Percentiles rank a stretch among this genome's conserved stretches.
Conservation (phyloP, 163 green algal species). For the Chlamydomonas reinhardtii region DNA sequence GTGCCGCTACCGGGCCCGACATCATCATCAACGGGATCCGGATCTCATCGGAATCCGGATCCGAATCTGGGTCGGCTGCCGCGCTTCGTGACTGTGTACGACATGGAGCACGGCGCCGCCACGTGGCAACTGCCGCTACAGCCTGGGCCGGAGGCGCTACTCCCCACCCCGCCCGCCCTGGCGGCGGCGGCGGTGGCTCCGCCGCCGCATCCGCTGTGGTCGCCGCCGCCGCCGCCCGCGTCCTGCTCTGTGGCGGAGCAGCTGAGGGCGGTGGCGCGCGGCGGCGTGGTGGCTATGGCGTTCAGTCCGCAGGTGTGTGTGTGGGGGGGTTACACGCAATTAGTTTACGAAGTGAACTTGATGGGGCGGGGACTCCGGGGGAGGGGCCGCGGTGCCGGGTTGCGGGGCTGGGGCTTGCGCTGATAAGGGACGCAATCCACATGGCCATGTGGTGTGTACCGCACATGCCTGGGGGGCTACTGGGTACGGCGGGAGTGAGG, state of each 20-base stretch:
- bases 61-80: neutral
- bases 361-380: too few species aligned
- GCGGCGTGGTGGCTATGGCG: slow-evolving; percentile 27
- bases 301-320: slow-evolving; percentile 39
- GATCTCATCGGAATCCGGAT: neutral
- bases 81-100: slow-evolving; percentile 35
- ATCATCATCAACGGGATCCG: neutral
- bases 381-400: too few species aligned
- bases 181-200: neutral
- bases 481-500: too few species aligned
- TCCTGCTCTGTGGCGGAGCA: neutral
- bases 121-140: slow-evolving; percentile 47
- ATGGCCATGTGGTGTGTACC: too few species aligned
- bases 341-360: too few species aligned
- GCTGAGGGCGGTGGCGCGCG: neutral
- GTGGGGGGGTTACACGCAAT: too few species aligned
- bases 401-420: too few species aligned
- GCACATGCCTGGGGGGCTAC: too few species aligned
- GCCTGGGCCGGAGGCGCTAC: slow-evolving; percentile 23
- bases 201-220: too few species aligned
- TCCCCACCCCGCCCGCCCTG: neutral
- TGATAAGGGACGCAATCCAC: too few species aligned
- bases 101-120: slow-evolving; percentile 30
- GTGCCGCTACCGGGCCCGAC: too few species aligned
- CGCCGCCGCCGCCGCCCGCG: neutral